Conservation (phyloP, 495 filamentous ascomycete genomes). For the Aspergillus sclerotiicarbonarius region DNA sequence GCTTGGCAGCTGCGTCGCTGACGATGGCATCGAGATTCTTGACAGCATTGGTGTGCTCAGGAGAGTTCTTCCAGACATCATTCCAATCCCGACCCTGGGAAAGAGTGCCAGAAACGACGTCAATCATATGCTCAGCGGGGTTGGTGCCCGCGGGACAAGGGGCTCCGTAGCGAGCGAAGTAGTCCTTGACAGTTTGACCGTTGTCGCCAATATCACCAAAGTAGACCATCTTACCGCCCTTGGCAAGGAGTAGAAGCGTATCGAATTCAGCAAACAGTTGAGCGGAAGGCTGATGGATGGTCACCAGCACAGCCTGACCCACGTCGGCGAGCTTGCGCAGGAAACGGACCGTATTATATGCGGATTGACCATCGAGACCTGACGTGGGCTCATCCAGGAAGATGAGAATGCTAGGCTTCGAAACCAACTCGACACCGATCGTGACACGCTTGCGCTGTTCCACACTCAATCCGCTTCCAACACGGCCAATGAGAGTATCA, state of each 20-base stretch:
- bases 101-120: constrained; percentile 59
- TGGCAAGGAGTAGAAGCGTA: constrained; percentile 63
- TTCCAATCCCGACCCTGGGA: constrained; percentile 56
- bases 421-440: constrained; percentile 67
- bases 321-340: constrained; percentile 62
- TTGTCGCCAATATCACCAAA: constrained; percentile 63
- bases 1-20: constrained; percentile 35
- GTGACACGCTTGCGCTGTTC: constrained; percentile 66
- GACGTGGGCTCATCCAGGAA: constrained; percentile 81
- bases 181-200: constrained; percentile 55
- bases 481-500: constrained; percentile 51
- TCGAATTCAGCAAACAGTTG: constrained; percentile 75
- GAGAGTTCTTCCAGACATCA: constrained; percentile 60
- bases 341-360: constrained; percentile 64
- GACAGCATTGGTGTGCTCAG: constrained; percentile 41
- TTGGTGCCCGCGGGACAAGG: constrained; percentile 69
- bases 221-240: constrained; percentile 70
- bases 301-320: constrained; percentile 70
- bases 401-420: constrained; percentile 64
- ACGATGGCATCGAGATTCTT: constrained; percentile 59
- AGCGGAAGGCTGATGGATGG: constrained; percentile 75
- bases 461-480: constrained; percentile 53
- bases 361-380: constrained; percentile 62
- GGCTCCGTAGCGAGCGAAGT: constrained; percentile 75
- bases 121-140: constrained; percentile 92